Evolutionary conservation across 768 basidiomycete genomes (phyloP), one percentile per base, ranked within the genome.

Genomic region (Pisolithus albus): DNA sequence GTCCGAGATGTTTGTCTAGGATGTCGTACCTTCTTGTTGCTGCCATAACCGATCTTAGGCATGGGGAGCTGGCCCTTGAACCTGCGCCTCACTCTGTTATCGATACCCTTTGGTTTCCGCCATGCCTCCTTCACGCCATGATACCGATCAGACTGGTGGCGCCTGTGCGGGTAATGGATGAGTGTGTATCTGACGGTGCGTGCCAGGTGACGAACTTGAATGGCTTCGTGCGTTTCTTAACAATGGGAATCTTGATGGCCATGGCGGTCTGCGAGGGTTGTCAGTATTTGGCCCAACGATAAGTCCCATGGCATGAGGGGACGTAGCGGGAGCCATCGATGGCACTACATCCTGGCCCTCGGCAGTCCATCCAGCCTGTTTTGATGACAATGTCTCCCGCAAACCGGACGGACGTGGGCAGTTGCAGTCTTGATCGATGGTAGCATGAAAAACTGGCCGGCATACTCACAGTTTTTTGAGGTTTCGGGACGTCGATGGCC

Each of bases 21-120:
- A 43, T 46, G 42, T 64, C 79, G 62, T 61, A 92, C 92, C 81
- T 92, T 84, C 72, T 84, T 77, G 76, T 81, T 82, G 66, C 84
- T 85, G 52, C 87, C 87, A 73, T 87, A 89, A 61, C 84, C 81
- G 55, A 83, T 83, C 76, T 83, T 94, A 68, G 94, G 94, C 95
- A 98, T 97, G 59, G 92, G 80, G 52, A 82, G 80, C 71, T 95
- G 92, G 50, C 95, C 95, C 79, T 92, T 96, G 80, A 92, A 92
- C 65, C 89, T 84, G 61, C 90, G 83, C 70, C 92, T 80, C 64
- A 96, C 94, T 65, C 94, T 84, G 84, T 98, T 98, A 71, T 98
- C 95, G 64, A 97, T 98, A 91, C 95, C 96, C 84, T 98, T 99
- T 61, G 96, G 96, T 79, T 99, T 99, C 72, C 96, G 82, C 96